Base-by-base conservation (phyloP, 306 rosid genomes). In the Sphenostylis stenocarpa region DNA sequence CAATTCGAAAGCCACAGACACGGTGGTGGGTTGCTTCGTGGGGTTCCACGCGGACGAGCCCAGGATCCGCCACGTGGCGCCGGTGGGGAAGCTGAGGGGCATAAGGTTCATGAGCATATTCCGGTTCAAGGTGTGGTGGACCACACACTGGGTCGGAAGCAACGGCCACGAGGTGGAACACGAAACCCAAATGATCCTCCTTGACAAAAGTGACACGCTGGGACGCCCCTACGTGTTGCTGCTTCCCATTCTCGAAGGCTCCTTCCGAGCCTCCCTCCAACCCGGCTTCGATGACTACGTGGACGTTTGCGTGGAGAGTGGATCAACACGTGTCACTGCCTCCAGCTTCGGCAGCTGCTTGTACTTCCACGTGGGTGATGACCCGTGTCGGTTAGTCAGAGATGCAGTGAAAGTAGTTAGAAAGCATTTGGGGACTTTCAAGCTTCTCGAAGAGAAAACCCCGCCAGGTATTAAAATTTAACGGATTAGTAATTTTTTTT, bases 41-140 rank as follows among this genome's bases (percentile, higher is more conserved):
- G 98, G 96, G 4, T 93, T 93, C 73, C 43, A 82, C 31, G 73
- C 87, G 8, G 69, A 39, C 10, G 57, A 79, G 31, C 43, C 91
- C 53, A 75, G 33, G 17, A 81, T 86, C 84, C 81, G 79, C 15
- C 94, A 91, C 41, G 85, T 90, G 52, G 86, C 23, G 0, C 76
- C 93, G 19, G 3, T 93, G 12, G 96, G 91, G 4, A 86, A 72
- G 52, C 90, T 93, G 6, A 80, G 6, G 0, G 81, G 20, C 1
- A 89, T 89, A 6, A 75, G 39, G 43, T 93, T 91, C 82, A 85
- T 77, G 83, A 89, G 91, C 69, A 75, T 93, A 29, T 93, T 93
- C 86, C 45, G 94, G 68, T 93, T 91, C 81, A 93, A 93, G 52
- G 83, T 87, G 12, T 91, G 98, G 96, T 91, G 96, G 96, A 85